Conservation (phyloP, 192 early-diverging fungal species). For the Mortierella claussenii region DNA sequence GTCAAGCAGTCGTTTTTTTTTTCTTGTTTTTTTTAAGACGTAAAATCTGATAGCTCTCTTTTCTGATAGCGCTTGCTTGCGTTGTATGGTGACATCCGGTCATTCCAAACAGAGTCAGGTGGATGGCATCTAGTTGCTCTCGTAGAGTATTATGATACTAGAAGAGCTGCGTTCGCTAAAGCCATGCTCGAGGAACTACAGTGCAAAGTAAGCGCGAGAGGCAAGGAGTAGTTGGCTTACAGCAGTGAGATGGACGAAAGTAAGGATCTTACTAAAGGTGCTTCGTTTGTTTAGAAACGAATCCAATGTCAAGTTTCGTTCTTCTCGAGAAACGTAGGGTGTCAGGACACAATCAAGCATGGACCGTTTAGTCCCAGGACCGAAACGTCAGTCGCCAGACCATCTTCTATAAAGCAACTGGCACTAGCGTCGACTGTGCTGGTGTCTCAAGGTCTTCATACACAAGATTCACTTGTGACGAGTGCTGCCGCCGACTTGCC, state of each 20-base stretch:
- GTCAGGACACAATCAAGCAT: too few species aligned
- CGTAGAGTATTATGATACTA: constrained; percentile 62
- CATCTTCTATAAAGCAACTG: too few species aligned
- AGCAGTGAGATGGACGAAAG: too few species aligned
- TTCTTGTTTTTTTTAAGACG: background rate
- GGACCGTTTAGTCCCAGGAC: too few species aligned
- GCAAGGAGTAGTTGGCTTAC: too few species aligned
- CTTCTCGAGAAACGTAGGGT: constrained; percentile 22
- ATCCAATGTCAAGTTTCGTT: constrained; percentile 29
- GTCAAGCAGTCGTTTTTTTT: background rate
- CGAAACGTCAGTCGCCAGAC: too few species aligned
- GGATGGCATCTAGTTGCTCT: constrained; percentile 20
- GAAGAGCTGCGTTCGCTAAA: constrained; percentile 51
- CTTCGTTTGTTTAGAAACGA: constrained; percentile 10
- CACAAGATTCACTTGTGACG: too few species aligned
- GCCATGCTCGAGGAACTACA: constrained; percentile 34
- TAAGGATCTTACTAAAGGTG: background rate
- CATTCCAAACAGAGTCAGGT: constrained; percentile 32
- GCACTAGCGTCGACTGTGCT: too few species aligned
- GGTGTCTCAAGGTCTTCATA: too few species aligned
- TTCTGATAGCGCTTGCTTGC: constrained; percentile 38
- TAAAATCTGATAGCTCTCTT: background rate
- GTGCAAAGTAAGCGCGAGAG: constrained; percentile 34
- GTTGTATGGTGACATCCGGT: constrained; percentile 53
- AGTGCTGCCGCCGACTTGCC: too few species aligned